Evolutionary conservation across 75 land plant genomes (phyloP), one percentile per base, ranked within the genome.

Genomic region (Ceratopteris richardii): DNA sequence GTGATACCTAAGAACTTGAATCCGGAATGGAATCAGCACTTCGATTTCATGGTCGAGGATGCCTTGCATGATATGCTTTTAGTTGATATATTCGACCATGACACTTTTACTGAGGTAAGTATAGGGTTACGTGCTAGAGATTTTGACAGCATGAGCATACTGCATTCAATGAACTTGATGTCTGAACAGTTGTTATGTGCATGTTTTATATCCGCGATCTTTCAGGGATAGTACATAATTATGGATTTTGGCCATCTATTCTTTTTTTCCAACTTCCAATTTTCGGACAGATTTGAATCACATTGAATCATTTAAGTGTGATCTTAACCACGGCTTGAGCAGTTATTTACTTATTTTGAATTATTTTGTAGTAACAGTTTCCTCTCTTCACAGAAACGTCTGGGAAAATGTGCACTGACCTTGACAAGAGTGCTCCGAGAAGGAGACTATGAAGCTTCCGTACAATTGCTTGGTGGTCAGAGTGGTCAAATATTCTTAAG

Each of bases 1-100:
- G 97, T 95, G 58, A 65, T 95, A 16, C 73, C 74, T 61, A 82
- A 83, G 24, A 80, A 62, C 60, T 62, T 90, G 62, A 81, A 83
- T 73, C 99, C 99, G n/a, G 80, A 71, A 29, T 95, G 99, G 99
- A 80, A 90, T 67, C 96, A 95, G 62, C 83, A 82, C 14, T 82
- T 95, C 64, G 83, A 90, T 62, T 90, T 95, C 64, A 76, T 82
- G 37, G 97, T 95, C 26, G 97, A 90, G 70, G 97, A 95, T 75
- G 99, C 83, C 4, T 54, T 82, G 20, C 99, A 84, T 68, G 99
- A 95, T 36, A 79, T 95, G 92, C 71, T 95, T 4, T 75, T 77
- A 43, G 63, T 84, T 56, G 86, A 90, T 61, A 85, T 95, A 4
- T 95, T 63, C 61, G 97, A 95, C 46, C 88, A 95, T 57, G 99